Evolutionary conservation across 2,329 filamentous ascomycete genomes (phyloP), one percentile per base, ranked within the genome.

Genomic region (Fusarium sp.): DNA sequence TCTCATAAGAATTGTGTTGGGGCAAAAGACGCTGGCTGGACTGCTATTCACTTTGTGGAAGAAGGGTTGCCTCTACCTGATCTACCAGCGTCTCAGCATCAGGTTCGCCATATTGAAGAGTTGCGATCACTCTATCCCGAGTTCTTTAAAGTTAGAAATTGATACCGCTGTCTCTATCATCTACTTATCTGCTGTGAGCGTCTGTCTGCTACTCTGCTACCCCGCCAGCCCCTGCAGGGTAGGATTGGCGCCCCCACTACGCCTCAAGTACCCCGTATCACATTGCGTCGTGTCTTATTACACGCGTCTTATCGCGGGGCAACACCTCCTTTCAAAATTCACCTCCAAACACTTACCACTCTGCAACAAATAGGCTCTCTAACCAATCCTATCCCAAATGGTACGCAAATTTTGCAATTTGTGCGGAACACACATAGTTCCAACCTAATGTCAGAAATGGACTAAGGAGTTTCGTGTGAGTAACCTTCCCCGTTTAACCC

Each of bases 1-100:
- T 97, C 95, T 1, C 90, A 90, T 64, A 83, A 91, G 72, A 99
- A 99, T 79, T 97, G 93, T 80, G 88, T 86, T 64, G 91, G 91
- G 63, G 94, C 95, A 0, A 87, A 92, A 70, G 89, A 90, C n/a
- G 87, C 95, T 70, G 96, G 96, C 21, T 99, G 96, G 96, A 93
- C 90, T 7, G 90, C 92, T 1, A 92, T 89, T 11, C 96, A 98
- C 81, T 87, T 98, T 30, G 90, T 98, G 5, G 96, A 98, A 79
- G 90, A 93, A 23, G 89, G 88, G 2, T 86, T 94, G 35, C 83
- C 88, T 11, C 79, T 87, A 6, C 95, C 95, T 2, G 82, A 83
- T 23, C 86, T 85, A 5, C 89, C 88, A 62, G 92, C 92, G 6
- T 92, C 91, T 33, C 89, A 93, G 74, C 89, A 93, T 80, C 91